Percentiles rank a stretch among this genome's conserved stretches.
phyloP scores from a whole-genome alignment of 495 filamentous ascomycete genomes.

The Aspergillus sclerotiicarbonarius region DNA sequence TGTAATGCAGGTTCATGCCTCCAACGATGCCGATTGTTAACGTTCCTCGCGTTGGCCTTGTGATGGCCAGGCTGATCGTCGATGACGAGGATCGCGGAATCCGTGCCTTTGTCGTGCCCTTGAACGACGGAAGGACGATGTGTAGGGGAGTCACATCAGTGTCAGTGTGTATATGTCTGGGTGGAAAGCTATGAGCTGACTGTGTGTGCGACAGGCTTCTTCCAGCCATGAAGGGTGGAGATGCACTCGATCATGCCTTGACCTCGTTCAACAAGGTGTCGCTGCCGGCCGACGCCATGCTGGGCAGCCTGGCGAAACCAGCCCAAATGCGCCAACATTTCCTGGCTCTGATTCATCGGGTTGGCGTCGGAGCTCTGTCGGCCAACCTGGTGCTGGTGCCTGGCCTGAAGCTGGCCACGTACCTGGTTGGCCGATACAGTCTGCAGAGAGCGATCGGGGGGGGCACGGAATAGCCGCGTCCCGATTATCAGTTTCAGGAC shows the following conservation, averaged over 20 bases:
- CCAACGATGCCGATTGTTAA: constrained; percentile 26
- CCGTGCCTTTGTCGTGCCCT: constrained; percentile 29
- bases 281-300: background rate
- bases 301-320: background rate
- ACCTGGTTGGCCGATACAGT: constrained; percentile 25
- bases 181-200: background rate
- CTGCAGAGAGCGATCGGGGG: background rate
- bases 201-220: background rate
- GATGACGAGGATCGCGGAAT: constrained; percentile 26
- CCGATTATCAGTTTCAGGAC: constrained; percentile 37
- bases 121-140: constrained; percentile 29
- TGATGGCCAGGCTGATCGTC: constrained; percentile 34
- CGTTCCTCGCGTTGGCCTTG: constrained; percentile 25
- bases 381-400: constrained; percentile 20
- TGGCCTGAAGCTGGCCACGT: constrained; percentile 14
- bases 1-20: background rate
- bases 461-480: too few relatives aligned
- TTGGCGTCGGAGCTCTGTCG: constrained; percentile 23
- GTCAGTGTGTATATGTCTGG: constrained; percentile 3
- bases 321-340: constrained; percentile 15
- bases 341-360: constrained; percentile 22
- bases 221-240: background rate
- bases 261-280: background rate
- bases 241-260: background rate
- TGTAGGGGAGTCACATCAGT: constrained; percentile 27